Percentiles rank a stretch among this genome's conserved stretches.
These are phyloP conservation scores for Aspergillus mulundensis DNA, from an alignment of 495 filamentous ascomycete genomes.

Conservation along the genomic window DNA sequence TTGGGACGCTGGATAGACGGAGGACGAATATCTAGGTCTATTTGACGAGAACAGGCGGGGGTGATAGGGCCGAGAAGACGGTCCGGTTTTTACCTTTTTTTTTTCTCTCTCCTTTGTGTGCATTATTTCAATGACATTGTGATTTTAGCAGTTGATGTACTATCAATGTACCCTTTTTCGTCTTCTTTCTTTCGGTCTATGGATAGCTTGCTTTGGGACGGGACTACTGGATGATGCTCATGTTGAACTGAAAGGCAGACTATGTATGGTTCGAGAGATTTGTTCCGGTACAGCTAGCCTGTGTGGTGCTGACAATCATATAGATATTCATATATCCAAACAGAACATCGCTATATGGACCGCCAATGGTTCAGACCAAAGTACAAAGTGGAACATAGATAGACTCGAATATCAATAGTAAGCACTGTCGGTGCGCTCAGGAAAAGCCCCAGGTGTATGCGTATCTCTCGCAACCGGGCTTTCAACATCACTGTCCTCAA, in stretches of 20 bases:
- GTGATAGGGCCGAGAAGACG: too few relatives aligned
- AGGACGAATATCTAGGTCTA: too few relatives aligned
- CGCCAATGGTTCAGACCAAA: too few relatives aligned
- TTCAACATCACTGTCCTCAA: slow-evolving; percentile 47
- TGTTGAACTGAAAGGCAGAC: too few relatives aligned
- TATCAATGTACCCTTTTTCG: slow-evolving; percentile 1
- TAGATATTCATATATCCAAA: neutral
- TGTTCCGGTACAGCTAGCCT: too few relatives aligned
- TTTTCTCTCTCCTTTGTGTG: neutral
- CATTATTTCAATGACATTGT: slow-evolving; percentile 9
- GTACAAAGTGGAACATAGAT: neutral
- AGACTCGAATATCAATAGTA: slow-evolving; percentile 47
- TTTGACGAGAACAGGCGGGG: neutral
- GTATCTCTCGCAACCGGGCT: slow-evolving; percentile 34
- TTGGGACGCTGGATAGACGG: neutral
- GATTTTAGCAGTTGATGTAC: slow-evolving; percentile 7
- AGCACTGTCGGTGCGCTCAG: slow-evolving; percentile 34
- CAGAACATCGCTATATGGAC: too few relatives aligned
- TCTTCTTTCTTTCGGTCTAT: neutral
- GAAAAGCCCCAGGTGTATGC: slow-evolving; percentile 43
- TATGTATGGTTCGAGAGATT: too few relatives aligned
- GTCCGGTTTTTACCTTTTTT: slow-evolving; percentile 3
- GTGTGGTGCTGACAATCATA: neutral
- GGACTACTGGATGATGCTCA: neutral
- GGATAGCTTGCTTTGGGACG: neutral